Percentiles rank a stretch among this genome's conserved stretches.
phyloP scores from a whole-genome alignment of 2,329 filamentous ascomycete species.

The Aureobasidium sp. region DNA sequence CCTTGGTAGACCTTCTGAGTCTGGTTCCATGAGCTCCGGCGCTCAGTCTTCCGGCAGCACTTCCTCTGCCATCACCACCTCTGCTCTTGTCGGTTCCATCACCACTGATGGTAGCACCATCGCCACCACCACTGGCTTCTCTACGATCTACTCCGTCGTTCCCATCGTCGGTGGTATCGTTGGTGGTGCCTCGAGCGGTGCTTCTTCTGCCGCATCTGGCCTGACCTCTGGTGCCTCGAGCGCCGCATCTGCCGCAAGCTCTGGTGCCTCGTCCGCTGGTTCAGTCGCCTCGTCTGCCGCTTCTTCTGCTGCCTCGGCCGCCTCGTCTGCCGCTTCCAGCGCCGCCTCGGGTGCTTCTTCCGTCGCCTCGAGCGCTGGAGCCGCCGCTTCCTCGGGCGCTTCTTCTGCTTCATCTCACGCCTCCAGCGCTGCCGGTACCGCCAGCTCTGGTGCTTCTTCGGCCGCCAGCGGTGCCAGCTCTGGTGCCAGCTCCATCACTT shows the following conservation, averaged over 20 bases:
- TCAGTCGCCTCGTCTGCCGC: conserved; percentile 13
- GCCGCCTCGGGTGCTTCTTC: conserved; percentile 11
- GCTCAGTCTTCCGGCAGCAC: background rate
- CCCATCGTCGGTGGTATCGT: conserved; percentile 12
- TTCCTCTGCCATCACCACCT: conserved; percentile 20
- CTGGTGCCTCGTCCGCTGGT: conserved; percentile 7
- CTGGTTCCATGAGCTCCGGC: background rate
- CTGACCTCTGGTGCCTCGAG: conserved; percentile 9
- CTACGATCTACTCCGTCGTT: conserved; percentile 23
- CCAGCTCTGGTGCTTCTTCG: too few relatives aligned
- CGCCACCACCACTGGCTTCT: conserved; percentile 26
- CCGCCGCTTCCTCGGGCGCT: too few relatives aligned
- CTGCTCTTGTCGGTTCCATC: conserved; percentile 23
- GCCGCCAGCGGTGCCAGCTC: too few relatives aligned
- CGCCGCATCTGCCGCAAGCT: conserved; percentile 14
- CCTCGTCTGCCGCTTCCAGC: conserved; percentile 12
- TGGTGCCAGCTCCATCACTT: too few relatives aligned
- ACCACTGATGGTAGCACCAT: conserved; percentile 22
- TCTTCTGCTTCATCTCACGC: too few relatives aligned
- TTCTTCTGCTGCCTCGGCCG: conserved; percentile 14
- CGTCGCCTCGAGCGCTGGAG: background rate
- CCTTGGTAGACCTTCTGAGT: background rate
- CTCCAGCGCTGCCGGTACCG: too few relatives aligned
- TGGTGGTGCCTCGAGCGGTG: conserved; percentile 13
- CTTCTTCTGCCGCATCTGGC: conserved; percentile 12